These are phyloP conservation scores for Arthrobotrys megalospora DNA, from an alignment of 2,329 filamentous ascomycete genomes.

Conservation along the genomic window DNA sequence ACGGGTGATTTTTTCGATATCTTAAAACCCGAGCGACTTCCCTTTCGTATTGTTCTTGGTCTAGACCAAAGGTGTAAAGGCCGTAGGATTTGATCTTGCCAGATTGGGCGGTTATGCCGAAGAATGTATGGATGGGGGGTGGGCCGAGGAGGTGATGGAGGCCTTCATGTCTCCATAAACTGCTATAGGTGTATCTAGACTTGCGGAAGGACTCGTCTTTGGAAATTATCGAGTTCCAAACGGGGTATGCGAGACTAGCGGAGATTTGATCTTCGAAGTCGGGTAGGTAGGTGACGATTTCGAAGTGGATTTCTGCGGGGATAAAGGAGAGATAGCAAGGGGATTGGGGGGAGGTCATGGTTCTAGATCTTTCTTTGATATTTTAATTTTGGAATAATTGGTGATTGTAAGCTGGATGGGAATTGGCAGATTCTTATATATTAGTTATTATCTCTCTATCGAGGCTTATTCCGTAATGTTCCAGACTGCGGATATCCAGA, in stretches of 20 bases:
- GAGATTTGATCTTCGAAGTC: slow-evolving; percentile 32
- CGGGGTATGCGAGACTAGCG: slow-evolving; percentile 8
- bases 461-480: too few species aligned
- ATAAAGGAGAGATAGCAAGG: slow-evolving; percentile 1
- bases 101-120: slow-evolving; percentile 26
- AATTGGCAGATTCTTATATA: too few species aligned
- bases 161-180: not conserved
- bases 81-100: slow-evolving; percentile 8
- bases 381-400: too few species aligned
- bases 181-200: not conserved
- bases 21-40: not conserved
- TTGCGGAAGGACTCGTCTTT: not conserved
- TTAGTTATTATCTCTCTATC: too few species aligned
- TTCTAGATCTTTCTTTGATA: not conserved
- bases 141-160: slow-evolving; percentile 39
- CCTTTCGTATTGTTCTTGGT: not conserved
- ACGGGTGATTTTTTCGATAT: not conserved
- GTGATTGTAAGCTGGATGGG: too few species aligned
- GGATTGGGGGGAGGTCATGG: not conserved
- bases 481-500: not conserved
- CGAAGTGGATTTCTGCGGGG: slow-evolving; percentile 42
- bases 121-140: slow-evolving; percentile 1
- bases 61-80: slow-evolving; percentile 10
- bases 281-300: slow-evolving; percentile 38
- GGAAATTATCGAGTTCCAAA: slow-evolving; percentile 26